Evolutionary conservation across 345 rosid genomes (phyloP).

Genomic region (Salix caprea): DNA sequence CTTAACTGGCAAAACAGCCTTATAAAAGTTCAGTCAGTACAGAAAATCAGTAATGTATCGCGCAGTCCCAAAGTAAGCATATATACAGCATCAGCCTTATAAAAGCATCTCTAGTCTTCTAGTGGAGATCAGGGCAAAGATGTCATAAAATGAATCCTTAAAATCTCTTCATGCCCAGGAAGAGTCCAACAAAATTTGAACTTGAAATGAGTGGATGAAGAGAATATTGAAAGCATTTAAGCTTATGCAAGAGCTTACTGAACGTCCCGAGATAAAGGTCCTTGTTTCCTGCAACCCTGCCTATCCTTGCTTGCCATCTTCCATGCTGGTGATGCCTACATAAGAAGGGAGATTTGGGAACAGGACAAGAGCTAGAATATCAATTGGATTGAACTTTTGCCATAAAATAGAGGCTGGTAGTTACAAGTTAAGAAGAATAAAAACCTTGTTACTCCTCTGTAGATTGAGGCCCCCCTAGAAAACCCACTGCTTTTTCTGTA

Average conservation of each 20-base stretch:
- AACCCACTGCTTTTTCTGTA: slow-evolving; percentile 96
- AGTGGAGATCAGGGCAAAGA: slow-evolving; percentile 27
- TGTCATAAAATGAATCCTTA: slow-evolving; percentile 17
- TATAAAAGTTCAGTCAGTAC: slow-evolving; percentile 10
- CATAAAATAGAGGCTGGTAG: neutral
- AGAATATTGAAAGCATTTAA: neutral
- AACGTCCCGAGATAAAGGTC: slow-evolving; percentile 97
- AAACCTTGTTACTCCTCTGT: slow-evolving; percentile 98
- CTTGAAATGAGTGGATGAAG: slow-evolving; percentile 11
- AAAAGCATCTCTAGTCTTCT: slow-evolving; percentile 34
- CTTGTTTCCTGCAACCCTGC: slow-evolving; percentile 97
- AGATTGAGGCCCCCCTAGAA: slow-evolving; percentile 97
- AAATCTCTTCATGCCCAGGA: slow-evolving; percentile 17
- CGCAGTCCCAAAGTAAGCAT: slow-evolving; percentile 22
- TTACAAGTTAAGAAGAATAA: neutral
- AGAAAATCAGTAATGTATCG: slow-evolving; percentile 11
- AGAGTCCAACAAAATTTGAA: slow-evolving; percentile 9
- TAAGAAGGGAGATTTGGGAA: neutral
- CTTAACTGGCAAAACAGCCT: slow-evolving; percentile 19
- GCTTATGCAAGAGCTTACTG: slow-evolving; percentile 38
- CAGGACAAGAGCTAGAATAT: neutral
- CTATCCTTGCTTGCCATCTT: slow-evolving; percentile 99
- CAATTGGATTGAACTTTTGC: neutral
- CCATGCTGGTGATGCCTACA: slow-evolving; percentile 93
- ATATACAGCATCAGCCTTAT: slow-evolving; percentile 31